Evolutionary conservation across 73 alveolate genomes (phyloP).

Genomic region (Paramecium caudatum): DNA sequence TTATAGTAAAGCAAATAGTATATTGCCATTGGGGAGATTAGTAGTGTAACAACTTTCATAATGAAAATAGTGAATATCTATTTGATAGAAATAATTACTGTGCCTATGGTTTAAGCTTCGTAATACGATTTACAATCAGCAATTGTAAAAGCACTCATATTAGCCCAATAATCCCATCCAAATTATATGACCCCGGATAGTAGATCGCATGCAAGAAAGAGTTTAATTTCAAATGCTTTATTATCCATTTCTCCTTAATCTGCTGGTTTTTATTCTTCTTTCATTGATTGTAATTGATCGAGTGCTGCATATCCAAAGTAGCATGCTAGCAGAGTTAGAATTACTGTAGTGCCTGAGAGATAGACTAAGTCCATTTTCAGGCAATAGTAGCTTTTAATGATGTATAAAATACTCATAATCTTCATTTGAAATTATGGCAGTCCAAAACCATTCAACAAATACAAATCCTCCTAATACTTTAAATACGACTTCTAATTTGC

Average conservation of each 20-base stretch:
- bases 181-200: slow-evolving; percentile 39
- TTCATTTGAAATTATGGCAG: slow-evolving; percentile 36
- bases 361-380: slow-evolving; percentile 39
- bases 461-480: slow-evolving; percentile 48
- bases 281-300: slow-evolving; percentile 3
- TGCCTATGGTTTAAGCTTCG: neutral
- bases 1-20: slow-evolving; percentile 51
- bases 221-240: slow-evolving; percentile 20
- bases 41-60: slow-evolving; percentile 25
- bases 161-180: slow-evolving; percentile 70
- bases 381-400: slow-evolving; percentile 54
- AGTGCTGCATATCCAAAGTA: slow-evolving; percentile 42
- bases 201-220: slow-evolving; percentile 34
- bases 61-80: slow-evolving; percentile 49
- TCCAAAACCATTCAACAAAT: slow-evolving; percentile 69
- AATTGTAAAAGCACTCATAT: slow-evolving; percentile 24
- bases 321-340: slow-evolving; percentile 11
- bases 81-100: neutral
- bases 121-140: slow-evolving; percentile 58
- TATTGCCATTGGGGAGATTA: slow-evolving; percentile 57
- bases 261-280: neutral
- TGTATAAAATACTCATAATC: slow-evolving; percentile 49
- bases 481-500: slow-evolving; percentile 7
- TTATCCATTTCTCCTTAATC: slow-evolving; percentile 26
- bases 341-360: slow-evolving; percentile 61